phyloP scores from a whole-genome alignment of 2,329 filamentous ascomycete genomes.

The Microdochium bolleyi region DNA sequence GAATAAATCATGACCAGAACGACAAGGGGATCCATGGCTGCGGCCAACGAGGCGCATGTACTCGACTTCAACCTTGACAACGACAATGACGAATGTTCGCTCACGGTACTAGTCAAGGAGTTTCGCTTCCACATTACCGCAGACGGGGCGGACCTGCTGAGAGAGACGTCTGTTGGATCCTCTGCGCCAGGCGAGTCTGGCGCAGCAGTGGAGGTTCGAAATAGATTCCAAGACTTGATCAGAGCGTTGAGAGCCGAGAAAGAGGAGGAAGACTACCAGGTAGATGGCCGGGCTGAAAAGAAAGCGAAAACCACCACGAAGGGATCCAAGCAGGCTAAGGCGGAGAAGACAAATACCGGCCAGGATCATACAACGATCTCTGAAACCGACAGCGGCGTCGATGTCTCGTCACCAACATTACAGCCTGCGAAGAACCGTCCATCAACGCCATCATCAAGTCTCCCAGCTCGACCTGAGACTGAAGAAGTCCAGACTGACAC shows the following conservation, averaged over 20 bases:
- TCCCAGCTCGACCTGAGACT: not conserved
- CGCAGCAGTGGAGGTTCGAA: not conserved
- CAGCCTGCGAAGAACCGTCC: not conserved
- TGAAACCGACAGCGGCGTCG: not conserved
- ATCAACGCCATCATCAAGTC: not conserved
- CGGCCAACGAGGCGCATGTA: not conserved
- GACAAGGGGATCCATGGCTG: not conserved
- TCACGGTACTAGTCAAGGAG: constrained; percentile 2
- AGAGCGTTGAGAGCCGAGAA: not conserved
- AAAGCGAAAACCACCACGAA: not conserved
- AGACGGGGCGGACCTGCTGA: not conserved
- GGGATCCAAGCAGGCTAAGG: not conserved
- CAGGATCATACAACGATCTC: not conserved
- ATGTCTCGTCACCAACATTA: not conserved
- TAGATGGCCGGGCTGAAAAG: not conserved
- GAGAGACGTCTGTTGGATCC: not conserved
- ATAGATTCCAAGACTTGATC: not conserved
- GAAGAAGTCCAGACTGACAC: not conserved
- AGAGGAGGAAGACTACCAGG: not conserved
- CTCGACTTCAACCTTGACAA: constrained; percentile 1
- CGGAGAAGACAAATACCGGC: not conserved
- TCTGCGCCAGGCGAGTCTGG: not conserved
- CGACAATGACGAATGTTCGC: not conserved
- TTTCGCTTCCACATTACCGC: constrained; percentile 5
- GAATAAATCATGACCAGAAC: not conserved